These are phyloP conservation scores for Mucor indicus DNA, from an alignment of 371 early-diverging fungal genomes.

Conservation along the genomic window DNA sequence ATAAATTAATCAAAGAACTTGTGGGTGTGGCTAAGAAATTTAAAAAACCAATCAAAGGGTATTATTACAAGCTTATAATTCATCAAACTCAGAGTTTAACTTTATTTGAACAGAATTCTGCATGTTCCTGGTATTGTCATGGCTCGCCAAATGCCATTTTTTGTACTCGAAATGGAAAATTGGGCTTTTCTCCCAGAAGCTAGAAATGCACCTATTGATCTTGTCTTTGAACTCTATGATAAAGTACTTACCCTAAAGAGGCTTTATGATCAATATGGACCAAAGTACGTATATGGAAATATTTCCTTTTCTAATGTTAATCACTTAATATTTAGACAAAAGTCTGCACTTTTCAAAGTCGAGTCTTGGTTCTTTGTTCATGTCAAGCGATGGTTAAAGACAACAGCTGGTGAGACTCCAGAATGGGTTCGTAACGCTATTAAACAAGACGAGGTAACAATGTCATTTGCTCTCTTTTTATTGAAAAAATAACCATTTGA, in stretches of 20 bases:
- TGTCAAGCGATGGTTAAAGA: constrained; percentile 57
- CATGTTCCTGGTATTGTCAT: constrained; percentile 46
- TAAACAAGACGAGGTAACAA: constrained; percentile 57
- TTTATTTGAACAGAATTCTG: constrained; percentile 18
- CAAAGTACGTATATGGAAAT: constrained; percentile 21
- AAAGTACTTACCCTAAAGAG: constrained; percentile 46
- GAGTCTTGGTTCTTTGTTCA: constrained; percentile 66
- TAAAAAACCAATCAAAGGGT: constrained; percentile 44
- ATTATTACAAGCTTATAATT: neutral
- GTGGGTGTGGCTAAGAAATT: constrained; percentile 38
- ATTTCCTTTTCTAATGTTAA: neutral
- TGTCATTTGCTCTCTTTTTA: constrained; percentile 9
- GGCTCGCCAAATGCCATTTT: constrained; percentile 53
- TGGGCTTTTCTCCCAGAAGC: constrained; percentile 46
- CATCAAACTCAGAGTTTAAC: neutral
- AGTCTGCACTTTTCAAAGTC: constrained; percentile 53
- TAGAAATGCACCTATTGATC: constrained; percentile 43
- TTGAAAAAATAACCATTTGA: too few relatives aligned
- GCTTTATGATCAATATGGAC: constrained; percentile 49
- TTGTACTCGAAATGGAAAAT: constrained; percentile 52
- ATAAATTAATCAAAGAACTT: constrained; percentile 46
- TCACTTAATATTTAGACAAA: too few relatives aligned
- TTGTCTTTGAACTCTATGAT: constrained; percentile 49
- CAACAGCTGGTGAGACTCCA: constrained; percentile 50
- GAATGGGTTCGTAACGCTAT: constrained; percentile 67